Evolutionary conservation across 2,329 filamentous ascomycete genomes (phyloP).

Genomic region (Verticillium tricorpus): DNA sequence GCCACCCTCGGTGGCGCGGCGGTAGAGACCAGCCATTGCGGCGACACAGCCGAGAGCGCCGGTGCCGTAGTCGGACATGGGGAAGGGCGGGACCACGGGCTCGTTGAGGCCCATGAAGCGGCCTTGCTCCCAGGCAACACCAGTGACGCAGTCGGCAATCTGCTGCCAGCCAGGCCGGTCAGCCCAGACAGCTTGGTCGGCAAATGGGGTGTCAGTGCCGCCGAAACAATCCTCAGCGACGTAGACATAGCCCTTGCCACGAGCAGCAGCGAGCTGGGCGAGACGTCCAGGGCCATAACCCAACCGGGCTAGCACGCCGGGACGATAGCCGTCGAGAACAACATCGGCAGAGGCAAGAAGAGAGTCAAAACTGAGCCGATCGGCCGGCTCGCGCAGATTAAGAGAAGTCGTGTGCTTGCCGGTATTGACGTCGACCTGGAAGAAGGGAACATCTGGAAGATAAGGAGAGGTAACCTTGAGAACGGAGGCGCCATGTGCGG

Average conservation of each 20-base stretch:
- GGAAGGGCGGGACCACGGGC: slow-evolving; percentile 54
- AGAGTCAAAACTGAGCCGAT: slow-evolving; percentile 45
- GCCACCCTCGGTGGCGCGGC: slow-evolving; percentile 24
- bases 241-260: slow-evolving; percentile 55
- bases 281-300: slow-evolving; percentile 52
- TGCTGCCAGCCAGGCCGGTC: slow-evolving; percentile 59
- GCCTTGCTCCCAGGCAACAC: slow-evolving; percentile 47
- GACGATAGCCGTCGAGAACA: slow-evolving; percentile 59
- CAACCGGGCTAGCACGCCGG: slow-evolving; percentile 51
- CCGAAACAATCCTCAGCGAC: slow-evolving; percentile 63
- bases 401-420: slow-evolving; percentile 58
- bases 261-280: slow-evolving; percentile 38
- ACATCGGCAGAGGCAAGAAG: slow-evolving; percentile 55
- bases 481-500: slow-evolving; percentile 65
- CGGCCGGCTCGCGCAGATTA: slow-evolving; percentile 45
- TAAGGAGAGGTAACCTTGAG: slow-evolving; percentile 59
- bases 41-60: slow-evolving; percentile 26
- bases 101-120: slow-evolving; percentile 48
- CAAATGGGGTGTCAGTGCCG: slow-evolving; percentile 35
- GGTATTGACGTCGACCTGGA: slow-evolving; percentile 60
- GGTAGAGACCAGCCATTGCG: slow-evolving; percentile 26
- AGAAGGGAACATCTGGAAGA: slow-evolving; percentile 59
- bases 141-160: slow-evolving; percentile 56
- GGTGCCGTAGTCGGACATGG: slow-evolving; percentile 41
- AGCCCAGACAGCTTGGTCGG: slow-evolving; percentile 42